These are phyloP conservation scores for Rubia peregrina DNA, from an alignment of 305 asterid species.

Conservation along the genomic window DNA sequence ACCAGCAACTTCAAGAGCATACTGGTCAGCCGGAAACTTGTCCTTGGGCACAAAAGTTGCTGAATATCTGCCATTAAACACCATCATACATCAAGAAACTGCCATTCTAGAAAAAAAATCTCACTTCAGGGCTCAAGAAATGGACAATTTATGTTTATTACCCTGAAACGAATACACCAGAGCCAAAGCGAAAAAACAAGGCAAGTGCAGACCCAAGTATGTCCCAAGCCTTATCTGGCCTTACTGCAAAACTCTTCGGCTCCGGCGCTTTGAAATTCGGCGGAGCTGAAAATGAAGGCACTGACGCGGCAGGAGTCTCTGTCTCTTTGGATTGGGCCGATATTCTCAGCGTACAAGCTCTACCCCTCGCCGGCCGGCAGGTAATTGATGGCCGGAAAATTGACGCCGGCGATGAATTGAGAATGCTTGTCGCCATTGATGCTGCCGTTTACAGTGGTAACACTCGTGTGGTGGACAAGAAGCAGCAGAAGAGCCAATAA, in stretches of 20 bases:
- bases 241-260: conserved; percentile 72
- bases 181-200: conserved; percentile 67
- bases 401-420: conserved; percentile 42
- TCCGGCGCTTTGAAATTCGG: conserved; percentile 69
- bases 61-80: conserved; percentile 57
- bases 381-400: conserved; percentile 36
- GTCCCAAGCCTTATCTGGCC: conserved; percentile 75
- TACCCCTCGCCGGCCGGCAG: conserved; percentile 22
- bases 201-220: conserved; percentile 81
- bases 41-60: conserved; percentile 57
- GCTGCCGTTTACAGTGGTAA: conserved; percentile 1
- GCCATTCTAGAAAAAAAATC: no score
- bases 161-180: conserved; percentile 83
- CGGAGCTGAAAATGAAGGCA: conserved; percentile 53
- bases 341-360: conserved; percentile 28
- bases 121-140: not conserved
- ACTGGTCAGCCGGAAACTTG: conserved; percentile 65
- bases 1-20: conserved; percentile 85
- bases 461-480: conserved; percentile 1
- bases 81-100: not conserved
- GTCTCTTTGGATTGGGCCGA: conserved; percentile 52
- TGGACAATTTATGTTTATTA: conserved; percentile 12
- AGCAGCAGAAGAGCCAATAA: not conserved
- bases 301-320: conserved; percentile 23
- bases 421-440: conserved; percentile 34